These are phyloP conservation scores for Teunomyces funiuensis DNA, from an alignment of 805 yeast genomes.

Conservation along the genomic window DNA sequence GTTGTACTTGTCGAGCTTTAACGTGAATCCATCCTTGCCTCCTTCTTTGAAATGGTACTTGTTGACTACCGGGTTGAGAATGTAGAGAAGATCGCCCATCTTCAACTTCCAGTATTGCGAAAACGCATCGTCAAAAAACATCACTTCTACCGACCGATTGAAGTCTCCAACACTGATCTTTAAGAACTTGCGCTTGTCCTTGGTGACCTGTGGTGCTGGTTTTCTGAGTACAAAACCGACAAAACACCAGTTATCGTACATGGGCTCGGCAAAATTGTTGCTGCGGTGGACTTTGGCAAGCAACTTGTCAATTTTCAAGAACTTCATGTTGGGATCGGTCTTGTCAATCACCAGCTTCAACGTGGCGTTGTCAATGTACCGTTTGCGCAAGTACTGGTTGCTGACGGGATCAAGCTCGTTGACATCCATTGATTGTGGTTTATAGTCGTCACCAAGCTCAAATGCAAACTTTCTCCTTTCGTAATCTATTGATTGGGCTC, in stretches of 20 bases:
- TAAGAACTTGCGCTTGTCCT: constrained; percentile 50
- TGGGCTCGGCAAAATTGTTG: constrained; percentile 58
- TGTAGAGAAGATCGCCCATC: constrained; percentile 70
- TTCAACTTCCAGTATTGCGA: constrained; percentile 70
- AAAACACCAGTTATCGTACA: constrained; percentile 73
- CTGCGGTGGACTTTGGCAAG: constrained; percentile 71
- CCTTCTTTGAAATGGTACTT: constrained; percentile 22
- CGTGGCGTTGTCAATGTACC: constrained; percentile 27
- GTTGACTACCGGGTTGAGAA: constrained; percentile 70
- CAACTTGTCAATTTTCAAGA: constrained; percentile 57
- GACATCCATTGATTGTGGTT: constrained; percentile 8
- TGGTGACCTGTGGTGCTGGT: constrained; percentile 49
- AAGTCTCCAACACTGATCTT: constrained; percentile 69
- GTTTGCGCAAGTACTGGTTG: constrained; percentile 16
- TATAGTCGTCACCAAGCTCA: constrained; percentile 13
- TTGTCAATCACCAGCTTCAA: constrained; percentile 43
- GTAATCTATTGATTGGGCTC: constrained; percentile 18
- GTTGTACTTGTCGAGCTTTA: constrained; percentile 50
- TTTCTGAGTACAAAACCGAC: constrained; percentile 68
- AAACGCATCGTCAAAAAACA: constrained; percentile 66
- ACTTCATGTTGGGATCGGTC: constrained; percentile 35
- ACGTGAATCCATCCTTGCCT: constrained; percentile 44
- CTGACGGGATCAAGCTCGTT: constrained; percentile 25
- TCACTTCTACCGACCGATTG: constrained; percentile 54
- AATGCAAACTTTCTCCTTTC: constrained; percentile 26